phyloP scores from a whole-genome alignment of 2,329 filamentous ascomycete species.

The Cercospora sp. region DNA sequence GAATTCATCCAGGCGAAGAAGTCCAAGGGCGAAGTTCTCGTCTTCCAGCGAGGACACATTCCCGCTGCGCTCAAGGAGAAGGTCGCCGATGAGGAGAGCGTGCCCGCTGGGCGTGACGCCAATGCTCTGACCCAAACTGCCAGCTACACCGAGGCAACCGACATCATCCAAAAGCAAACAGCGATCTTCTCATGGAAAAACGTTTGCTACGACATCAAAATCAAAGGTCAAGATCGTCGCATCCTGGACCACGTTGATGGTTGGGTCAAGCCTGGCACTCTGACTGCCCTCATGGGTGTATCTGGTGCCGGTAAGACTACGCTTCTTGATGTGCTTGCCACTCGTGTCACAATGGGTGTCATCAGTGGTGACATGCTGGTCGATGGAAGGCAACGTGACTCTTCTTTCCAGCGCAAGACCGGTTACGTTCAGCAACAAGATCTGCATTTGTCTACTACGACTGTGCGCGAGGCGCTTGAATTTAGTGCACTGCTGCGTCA shows the following conservation, averaged over 20 bases:
- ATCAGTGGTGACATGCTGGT: constrained; percentile 86
- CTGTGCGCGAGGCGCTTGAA: constrained; percentile 81
- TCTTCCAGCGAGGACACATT: constrained; percentile 51
- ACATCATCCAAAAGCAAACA: constrained; percentile 62
- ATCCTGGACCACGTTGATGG: constrained; percentile 86
- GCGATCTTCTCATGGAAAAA: constrained; percentile 85
- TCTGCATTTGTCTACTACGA: constrained; percentile 79
- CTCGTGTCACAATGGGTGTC: constrained; percentile 83
- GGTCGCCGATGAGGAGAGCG: constrained; percentile 40
- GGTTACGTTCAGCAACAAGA: constrained; percentile 94
- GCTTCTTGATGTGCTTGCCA: constrained; percentile 80
- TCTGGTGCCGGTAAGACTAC: constrained; percentile 95
- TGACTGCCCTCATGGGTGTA: constrained; percentile 89
- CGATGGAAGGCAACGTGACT: constrained; percentile 70
- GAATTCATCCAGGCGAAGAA: constrained; percentile 52
- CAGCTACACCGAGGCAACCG: constrained; percentile 41
- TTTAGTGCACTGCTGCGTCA: constrained; percentile 87
- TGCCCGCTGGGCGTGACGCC: constrained; percentile 13
- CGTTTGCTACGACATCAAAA: constrained; percentile 76
- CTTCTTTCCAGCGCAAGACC: constrained; percentile 86
- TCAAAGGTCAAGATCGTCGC: constrained; percentile 72
- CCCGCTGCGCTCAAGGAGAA: constrained; percentile 55
- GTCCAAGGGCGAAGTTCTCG: constrained; percentile 53
- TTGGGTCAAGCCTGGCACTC: constrained; percentile 88
- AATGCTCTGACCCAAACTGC: constrained; percentile 37